Evolutionary conservation across 768 basidiomycete genomes (phyloP).

Genomic region (Nidularia pulvinata): DNA sequence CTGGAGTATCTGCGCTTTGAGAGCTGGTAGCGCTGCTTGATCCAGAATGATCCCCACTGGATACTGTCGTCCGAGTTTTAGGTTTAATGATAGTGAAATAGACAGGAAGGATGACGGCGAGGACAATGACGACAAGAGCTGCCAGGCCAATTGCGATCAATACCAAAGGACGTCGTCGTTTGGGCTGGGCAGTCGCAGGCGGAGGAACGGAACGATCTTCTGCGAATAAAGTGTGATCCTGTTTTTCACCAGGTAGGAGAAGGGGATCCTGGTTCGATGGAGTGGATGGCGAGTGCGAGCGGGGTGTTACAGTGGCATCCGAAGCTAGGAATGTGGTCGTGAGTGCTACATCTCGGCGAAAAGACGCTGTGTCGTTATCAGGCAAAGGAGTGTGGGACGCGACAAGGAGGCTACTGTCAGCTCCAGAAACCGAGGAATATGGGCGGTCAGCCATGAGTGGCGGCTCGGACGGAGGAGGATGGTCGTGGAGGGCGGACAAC

Average conservation of each 20-base stretch:
- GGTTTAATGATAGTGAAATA: slow-evolving; percentile 56
- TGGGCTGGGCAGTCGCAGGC: slow-evolving; percentile 1
- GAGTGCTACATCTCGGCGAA: not conserved
- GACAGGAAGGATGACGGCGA: slow-evolving; percentile 57
- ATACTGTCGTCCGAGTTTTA: slow-evolving; percentile 15
- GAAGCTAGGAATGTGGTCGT: not conserved
- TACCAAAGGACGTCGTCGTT: slow-evolving; percentile 10
- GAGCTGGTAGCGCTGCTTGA: not conserved
- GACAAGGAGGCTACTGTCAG: no score
- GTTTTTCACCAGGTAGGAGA: not conserved
- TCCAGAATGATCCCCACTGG: not conserved
- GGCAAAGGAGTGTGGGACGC: not conserved
- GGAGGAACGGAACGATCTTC: not conserved
- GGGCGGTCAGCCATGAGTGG: no score
- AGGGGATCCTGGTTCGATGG: not conserved
- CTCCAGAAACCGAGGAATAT: not conserved
- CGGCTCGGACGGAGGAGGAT: no score
- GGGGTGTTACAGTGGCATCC: not conserved
- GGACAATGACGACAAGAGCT: slow-evolving; percentile 30
- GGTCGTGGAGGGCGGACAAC: no score
- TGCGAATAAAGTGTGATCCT: not conserved
- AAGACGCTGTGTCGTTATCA: not conserved
- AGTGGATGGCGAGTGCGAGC: no score
- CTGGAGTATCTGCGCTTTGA: not conserved
- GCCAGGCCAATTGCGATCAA: slow-evolving; percentile 28